Conservation (phyloP, 2,329 filamentous ascomycete genomes). For the Sporothrix schenckii region DNA sequence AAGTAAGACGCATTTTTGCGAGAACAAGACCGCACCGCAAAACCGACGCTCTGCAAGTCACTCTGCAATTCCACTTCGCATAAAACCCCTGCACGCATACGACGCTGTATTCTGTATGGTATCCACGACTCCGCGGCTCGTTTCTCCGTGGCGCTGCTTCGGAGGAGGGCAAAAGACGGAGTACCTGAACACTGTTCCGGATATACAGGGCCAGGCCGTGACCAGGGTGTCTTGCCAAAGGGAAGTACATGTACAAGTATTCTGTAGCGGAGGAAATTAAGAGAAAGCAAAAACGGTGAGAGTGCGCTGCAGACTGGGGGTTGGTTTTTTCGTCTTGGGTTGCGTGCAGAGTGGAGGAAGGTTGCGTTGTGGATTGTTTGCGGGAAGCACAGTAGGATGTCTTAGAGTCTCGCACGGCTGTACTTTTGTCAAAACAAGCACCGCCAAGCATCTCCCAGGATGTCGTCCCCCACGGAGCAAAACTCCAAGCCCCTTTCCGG, state of each 20-base stretch:
- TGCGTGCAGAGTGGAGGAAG: background rate
- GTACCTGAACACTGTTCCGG: background rate
- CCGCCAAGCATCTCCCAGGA: background rate
- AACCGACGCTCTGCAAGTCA: background rate
- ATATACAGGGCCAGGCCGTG: constrained; percentile 1
- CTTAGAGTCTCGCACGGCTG: background rate
- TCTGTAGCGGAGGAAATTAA: background rate
- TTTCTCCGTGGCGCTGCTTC: constrained; percentile 8
- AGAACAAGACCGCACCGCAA: background rate
- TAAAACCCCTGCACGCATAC: constrained; percentile 6
- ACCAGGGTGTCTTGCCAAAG: constrained; percentile 2
- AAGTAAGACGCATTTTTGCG: background rate
- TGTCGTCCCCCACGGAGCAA: background rate
- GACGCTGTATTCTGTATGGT: background rate
- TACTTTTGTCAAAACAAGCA: constrained; percentile 22
- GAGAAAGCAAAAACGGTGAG: background rate
- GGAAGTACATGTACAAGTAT: too few relatives aligned
- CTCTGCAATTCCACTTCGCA: constrained; percentile 18
- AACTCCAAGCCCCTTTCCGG: background rate
- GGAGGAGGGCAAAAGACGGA: too few relatives aligned
- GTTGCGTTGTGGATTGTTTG: background rate
- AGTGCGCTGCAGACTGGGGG: background rate
- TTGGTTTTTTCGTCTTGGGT: background rate
- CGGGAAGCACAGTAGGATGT: constrained; percentile 25
- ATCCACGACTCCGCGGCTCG: background rate